phyloP scores from a whole-genome alignment of 768 basidiomycete species.

The Russula sp. region DNA sequence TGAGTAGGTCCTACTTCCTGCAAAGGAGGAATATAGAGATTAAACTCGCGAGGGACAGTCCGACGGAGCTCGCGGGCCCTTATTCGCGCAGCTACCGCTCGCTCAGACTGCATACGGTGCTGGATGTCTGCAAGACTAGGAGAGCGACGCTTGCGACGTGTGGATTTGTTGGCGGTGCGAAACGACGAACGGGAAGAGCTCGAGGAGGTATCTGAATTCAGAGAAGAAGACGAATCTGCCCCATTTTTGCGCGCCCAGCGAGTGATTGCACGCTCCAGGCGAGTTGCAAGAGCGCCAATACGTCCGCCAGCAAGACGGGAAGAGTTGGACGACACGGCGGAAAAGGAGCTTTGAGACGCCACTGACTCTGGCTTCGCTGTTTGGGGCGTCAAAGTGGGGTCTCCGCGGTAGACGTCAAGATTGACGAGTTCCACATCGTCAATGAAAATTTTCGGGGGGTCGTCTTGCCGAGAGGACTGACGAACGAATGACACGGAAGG shows the following conservation, averaged over 20 bases:
- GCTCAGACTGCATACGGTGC: conserved; percentile 50
- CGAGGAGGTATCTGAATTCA: conserved; percentile 35
- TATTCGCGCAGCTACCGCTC: conserved; percentile 54
- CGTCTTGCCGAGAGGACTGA: neutral
- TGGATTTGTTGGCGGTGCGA: conserved; percentile 34
- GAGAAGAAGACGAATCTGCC: conserved; percentile 36
- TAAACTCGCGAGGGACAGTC: conserved; percentile 56
- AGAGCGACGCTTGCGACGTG: conserved; percentile 42
- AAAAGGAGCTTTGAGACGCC: conserved; percentile 30
- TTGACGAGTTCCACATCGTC: conserved; percentile 27
- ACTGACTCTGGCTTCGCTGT: conserved; percentile 28
- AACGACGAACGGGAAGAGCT: conserved; percentile 38
- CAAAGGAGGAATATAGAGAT: conserved; percentile 53
- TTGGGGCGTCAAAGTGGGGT: conserved; percentile 34
- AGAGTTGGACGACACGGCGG: conserved; percentile 36
- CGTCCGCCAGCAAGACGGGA: conserved; percentile 30
- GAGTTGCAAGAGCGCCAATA: conserved; percentile 40
- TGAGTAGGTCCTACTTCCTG: conserved; percentile 5
- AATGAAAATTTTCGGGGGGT: neutral
- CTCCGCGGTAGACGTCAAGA: conserved; percentile 59
- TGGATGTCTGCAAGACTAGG: conserved; percentile 43
- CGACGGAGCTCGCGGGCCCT: conserved; percentile 58
- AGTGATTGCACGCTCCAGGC: conserved; percentile 64
- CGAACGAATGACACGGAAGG: conserved; percentile 12
- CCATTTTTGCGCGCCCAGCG: conserved; percentile 60